Evolutionary conservation across 2,329 filamentous ascomycete species (phyloP).

Genomic region (Ceratocystis lukuohia): DNA sequence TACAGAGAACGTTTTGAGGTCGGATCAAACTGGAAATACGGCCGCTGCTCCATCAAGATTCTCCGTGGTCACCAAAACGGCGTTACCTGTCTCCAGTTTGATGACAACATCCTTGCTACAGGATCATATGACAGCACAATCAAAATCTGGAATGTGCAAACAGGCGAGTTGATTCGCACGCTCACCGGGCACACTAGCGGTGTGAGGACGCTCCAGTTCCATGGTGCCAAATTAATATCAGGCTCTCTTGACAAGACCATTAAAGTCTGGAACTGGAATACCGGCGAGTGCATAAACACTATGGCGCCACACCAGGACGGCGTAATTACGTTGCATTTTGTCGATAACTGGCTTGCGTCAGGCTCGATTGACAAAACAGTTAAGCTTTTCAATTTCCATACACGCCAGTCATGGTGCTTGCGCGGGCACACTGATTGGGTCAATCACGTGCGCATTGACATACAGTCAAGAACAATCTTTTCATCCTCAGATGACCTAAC

Average conservation of each 20-base stretch:
- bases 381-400: conserved; percentile 84
- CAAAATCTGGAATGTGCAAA: conserved; percentile 92
- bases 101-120: conserved; percentile 81
- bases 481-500: conserved; percentile 90
- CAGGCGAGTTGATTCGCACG: conserved; percentile 72
- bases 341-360: conserved; percentile 69
- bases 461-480: conserved; percentile 68
- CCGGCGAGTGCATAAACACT: conserved; percentile 71
- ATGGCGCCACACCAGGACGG: conserved; percentile 67
- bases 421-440: conserved; percentile 89
- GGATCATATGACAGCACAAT: conserved; percentile 92
- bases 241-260: conserved; percentile 79
- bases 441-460: conserved; percentile 84
- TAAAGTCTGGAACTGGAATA: conserved; percentile 94
- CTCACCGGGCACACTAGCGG: conserved; percentile 69
- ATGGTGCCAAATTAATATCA: conserved; percentile 80
- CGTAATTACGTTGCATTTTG: conserved; percentile 79
- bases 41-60: conserved; percentile 68
- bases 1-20: conserved; percentile 94
- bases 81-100: conserved; percentile 42
- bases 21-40: conserved; percentile 94
- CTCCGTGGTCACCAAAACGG: conserved; percentile 82
- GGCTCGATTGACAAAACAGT: conserved; percentile 82
- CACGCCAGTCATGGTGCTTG: conserved; percentile 65
- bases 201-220: conserved; percentile 82